Base-by-base conservation (phyloP, 768 basidiomycete genomes). In the Cystofilobasidium macerans region DNA sequence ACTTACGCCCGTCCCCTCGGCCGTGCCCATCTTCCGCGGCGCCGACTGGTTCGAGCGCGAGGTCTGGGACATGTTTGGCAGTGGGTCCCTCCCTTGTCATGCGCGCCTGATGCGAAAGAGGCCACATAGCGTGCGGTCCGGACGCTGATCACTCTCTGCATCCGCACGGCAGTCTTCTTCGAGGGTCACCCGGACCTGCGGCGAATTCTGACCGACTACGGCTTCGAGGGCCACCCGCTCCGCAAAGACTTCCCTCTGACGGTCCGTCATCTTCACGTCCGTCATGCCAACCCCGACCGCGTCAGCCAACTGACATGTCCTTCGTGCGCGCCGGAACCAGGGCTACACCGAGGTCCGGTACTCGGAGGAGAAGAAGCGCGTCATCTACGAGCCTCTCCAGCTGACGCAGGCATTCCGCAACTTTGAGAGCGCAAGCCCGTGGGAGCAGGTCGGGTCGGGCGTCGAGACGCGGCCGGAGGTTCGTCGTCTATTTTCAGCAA, bases 31-130 rank as follows among this genome's bases (percentile, higher is more conserved):
- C 30, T 99, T 87, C 80, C 81, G 84, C 58, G 91, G 94, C 67
- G 94, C 95, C 8, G 89, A 99, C 73, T 99, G 95, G 95, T 97
- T 95, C 75, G 95, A 99, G 78, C 82, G 95, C 67, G 95, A 99
- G 77, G 86, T 88, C 33, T 99, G 94, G 93, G 95, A 99, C 78
- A 82, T 99, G 77, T 99, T 80, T 74, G 95, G 95, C 53, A 30
- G 48, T 51, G 22, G n/a, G 48, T 51, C 24, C 28, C 16, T 30
- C 11, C 5, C 24, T 8, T 26, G n/a, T 26, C n/a, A n/a, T n/a
- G n/a, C n/a, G n/a, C n/a, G n/a, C n/a, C n/a, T n/a, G n/a, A n/a
- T n/a, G n/a, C n/a, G n/a, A n/a, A n/a, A n/a, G n/a, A n/a, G n/a
- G n/a, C n/a, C n/a, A n/a, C n/a, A n/a, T n/a, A 47, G 20, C 16